These are phyloP conservation scores for Fraxinus baroniana DNA, from an alignment of 305 asterid species.

Conservation along the genomic window DNA sequence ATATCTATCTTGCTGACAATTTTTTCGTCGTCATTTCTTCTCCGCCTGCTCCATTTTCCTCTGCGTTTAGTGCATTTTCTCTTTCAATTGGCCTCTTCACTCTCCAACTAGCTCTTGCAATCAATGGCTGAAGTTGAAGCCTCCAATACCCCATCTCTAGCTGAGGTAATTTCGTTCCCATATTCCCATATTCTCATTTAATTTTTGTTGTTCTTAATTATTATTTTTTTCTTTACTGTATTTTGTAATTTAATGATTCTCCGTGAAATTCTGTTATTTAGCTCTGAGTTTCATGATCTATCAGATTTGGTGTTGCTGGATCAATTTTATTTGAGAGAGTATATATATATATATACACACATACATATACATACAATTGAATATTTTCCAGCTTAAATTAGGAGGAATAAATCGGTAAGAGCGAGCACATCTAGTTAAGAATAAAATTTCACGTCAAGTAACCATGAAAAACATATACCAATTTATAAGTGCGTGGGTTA, in stretches of 20 bases:
- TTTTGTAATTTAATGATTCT: neutral
- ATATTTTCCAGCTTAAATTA: neutral
- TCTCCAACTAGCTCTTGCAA: neutral
- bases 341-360: neutral
- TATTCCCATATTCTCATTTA: neutral
- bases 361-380: neutral
- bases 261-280: neutral
- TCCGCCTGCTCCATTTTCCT: neutral
- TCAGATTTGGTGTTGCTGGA: neutral
- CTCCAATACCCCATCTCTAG: constrained; percentile 36
- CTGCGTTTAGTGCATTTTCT: neutral
- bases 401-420: neutral
- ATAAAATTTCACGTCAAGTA: too few species aligned
- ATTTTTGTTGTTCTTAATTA: neutral
- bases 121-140: constrained; percentile 45
- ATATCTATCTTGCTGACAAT: neutral
- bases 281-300: neutral
- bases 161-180: constrained; percentile 31
- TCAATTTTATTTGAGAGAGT: neutral
- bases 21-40: neutral
- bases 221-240: neutral
- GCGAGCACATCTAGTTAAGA: neutral
- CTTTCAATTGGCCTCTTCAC: neutral
- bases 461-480: too few species aligned
- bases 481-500: too few species aligned